Evolutionary conservation across 1,139 yeast genomes (phyloP).

Genomic region (Candida sp.): DNA sequence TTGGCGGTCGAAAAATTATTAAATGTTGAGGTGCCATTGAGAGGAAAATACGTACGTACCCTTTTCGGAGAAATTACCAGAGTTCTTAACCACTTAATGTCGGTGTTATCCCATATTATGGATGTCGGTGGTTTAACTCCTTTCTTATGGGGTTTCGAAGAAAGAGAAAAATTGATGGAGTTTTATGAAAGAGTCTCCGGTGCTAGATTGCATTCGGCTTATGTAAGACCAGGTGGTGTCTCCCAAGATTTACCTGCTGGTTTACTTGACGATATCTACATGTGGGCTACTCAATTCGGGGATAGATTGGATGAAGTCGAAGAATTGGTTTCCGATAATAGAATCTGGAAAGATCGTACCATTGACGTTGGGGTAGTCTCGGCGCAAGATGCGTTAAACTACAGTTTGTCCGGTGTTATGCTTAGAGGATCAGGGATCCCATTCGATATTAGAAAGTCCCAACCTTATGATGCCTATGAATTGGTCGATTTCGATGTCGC

Average conservation of each 20-base stretch:
- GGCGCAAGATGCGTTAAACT: constrained; percentile 85
- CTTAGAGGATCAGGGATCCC: constrained; percentile 90
- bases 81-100: constrained; percentile 82
- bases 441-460: constrained; percentile 81
- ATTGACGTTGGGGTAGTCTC: constrained; percentile 75
- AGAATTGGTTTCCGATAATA: constrained; percentile 85
- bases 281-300: constrained; percentile 97
- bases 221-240: constrained; percentile 92
- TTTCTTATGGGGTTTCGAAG: constrained; percentile 93
- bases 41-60: constrained; percentile 84
- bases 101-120: constrained; percentile 86
- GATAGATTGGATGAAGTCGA: constrained; percentile 90
- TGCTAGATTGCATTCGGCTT: constrained; percentile 86
- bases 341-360: constrained; percentile 92
- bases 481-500: constrained; percentile 83
- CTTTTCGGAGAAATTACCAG: constrained; percentile 88
- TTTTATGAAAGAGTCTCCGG: constrained; percentile 91
- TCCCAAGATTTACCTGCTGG: constrained; percentile 88
- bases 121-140: constrained; percentile 96
- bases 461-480: constrained; percentile 90
- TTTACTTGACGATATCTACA: constrained; percentile 81
- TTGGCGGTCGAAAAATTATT: constrained; percentile 84
- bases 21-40: constrained; percentile 79
- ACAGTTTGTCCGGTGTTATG: constrained; percentile 84
- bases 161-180: constrained; percentile 91